phyloP scores from a whole-genome alignment of 2,329 filamentous ascomycete genomes.

The Thelonectria olida region DNA sequence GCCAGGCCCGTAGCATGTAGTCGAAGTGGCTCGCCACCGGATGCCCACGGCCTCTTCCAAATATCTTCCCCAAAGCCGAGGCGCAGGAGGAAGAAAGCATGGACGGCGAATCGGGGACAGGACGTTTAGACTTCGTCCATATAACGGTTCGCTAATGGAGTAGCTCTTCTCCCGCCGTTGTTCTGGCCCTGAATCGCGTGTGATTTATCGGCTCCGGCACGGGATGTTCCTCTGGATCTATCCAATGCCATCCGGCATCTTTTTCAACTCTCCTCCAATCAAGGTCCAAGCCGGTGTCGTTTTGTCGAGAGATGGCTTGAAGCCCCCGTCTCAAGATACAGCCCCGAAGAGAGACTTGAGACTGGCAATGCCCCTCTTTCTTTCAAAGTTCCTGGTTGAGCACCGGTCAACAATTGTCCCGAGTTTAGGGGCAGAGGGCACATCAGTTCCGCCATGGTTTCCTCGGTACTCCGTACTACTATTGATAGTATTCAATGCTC shows the following conservation, averaged over 20 bases:
- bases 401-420: conserved; percentile 8
- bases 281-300: conserved; percentile 5
- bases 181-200: conserved; percentile 36
- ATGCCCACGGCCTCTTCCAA: conserved; percentile 11
- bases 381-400: neutral
- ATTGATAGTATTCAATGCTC: conserved; percentile 27
- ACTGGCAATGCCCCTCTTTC: neutral
- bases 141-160: neutral
- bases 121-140: conserved; percentile 14
- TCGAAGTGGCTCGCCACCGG: conserved; percentile 8
- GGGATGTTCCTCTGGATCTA: conserved; percentile 12
- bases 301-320: neutral
- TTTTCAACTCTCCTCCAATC: conserved; percentile 16
- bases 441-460: conserved; percentile 26
- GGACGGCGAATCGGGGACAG: conserved; percentile 12
- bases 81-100: conserved; percentile 10
- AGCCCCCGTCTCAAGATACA: conserved; percentile 2
- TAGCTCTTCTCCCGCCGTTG: neutral
- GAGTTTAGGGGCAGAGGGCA: conserved; percentile 17
- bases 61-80: conserved; percentile 16
- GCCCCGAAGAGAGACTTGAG: neutral
- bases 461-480: conserved; percentile 23
- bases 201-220: conserved; percentile 16
- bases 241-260: conserved; percentile 8
- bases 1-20: conserved; percentile 11